Evolutionary conservation across 352 stramenopile genomes (phyloP).

Genomic region (Nothophytophthora sp.): DNA sequence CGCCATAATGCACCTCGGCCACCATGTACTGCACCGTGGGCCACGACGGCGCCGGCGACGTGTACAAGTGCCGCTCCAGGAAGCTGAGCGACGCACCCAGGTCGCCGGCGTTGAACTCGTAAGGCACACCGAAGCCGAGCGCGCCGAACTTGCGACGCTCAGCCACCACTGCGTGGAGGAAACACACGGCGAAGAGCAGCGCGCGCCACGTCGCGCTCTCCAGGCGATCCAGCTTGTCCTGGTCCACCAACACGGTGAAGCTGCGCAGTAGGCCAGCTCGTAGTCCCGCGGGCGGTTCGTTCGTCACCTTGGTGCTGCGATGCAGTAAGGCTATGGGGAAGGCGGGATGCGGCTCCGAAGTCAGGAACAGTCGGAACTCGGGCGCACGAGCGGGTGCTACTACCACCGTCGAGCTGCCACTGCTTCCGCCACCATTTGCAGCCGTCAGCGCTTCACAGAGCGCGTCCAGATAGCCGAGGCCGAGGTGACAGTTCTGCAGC

Average conservation of each 20-base stretch:
- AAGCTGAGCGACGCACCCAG: conserved; percentile 67
- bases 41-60: conserved; percentile 55
- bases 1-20: conserved; percentile 81
- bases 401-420: conserved; percentile 1
- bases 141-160: conserved; percentile 79
- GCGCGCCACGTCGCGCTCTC: conserved; percentile 62
- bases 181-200: conserved; percentile 73
- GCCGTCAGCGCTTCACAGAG: conserved; percentile 51
- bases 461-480: conserved; percentile 63
- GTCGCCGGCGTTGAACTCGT: conserved; percentile 82
- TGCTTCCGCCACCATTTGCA: conserved; percentile 13
- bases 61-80: conserved; percentile 74
- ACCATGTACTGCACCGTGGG: conserved; percentile 84
- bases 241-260: conserved; percentile 76
- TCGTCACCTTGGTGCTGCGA: conserved; percentile 71
- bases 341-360: conserved; percentile 52
- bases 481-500: conserved; percentile 82
- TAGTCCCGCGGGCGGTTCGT: conserved; percentile 74
- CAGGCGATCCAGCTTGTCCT: conserved; percentile 80
- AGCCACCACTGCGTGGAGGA: conserved; percentile 78
- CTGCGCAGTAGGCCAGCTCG: conserved; percentile 66
- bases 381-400: conserved; percentile 10
- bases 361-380: conserved; percentile 80
- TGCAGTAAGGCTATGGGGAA: conserved; percentile 78
- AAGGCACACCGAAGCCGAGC: conserved; percentile 70